A percentile compares a stretch with the other conserved stretches of the same genome.
Conservation (phyloP, 352 stramenopile species). For the Peronospora tabacina region DNA sequence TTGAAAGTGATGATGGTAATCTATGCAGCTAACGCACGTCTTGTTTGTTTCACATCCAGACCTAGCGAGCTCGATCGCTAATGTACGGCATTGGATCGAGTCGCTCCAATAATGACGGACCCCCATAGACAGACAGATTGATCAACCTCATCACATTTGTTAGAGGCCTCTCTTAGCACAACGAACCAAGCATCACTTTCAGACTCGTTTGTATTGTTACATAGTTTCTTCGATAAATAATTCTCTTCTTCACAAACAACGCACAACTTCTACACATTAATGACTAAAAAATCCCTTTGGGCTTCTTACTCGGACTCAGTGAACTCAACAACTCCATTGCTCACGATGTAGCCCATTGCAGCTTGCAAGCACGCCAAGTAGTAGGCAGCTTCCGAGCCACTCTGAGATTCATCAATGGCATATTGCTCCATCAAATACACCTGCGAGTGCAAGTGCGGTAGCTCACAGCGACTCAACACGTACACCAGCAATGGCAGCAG, state of each 20-base stretch:
- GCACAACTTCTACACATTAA: constrained; percentile 11
- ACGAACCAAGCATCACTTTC: constrained; percentile 9
- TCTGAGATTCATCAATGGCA: constrained; percentile 54
- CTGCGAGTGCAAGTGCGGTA: constrained; percentile 69
- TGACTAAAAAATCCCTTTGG: neutral
- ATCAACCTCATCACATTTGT: neutral
- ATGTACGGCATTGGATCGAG: constrained; percentile 68
- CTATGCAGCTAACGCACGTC: constrained; percentile 6
- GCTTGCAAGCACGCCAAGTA: constrained; percentile 76
- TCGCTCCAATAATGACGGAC: constrained; percentile 38
- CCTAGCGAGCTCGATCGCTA: constrained; percentile 29
- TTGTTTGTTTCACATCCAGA: constrained; percentile 13
- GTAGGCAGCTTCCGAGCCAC: constrained; percentile 73
- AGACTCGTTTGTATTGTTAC: constrained; percentile 30
- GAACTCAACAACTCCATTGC: constrained; percentile 17
- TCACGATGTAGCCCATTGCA: constrained; percentile 75
- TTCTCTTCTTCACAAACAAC: constrained; percentile 7
- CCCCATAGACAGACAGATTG: constrained; percentile 5
- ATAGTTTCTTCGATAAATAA: constrained; percentile 32
- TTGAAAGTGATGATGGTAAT: neutral
- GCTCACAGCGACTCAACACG: constrained; percentile 54
- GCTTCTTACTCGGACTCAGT: constrained; percentile 9
- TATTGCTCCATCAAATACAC: constrained; percentile 76
- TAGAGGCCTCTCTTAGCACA: neutral
- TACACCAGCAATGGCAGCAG: constrained; percentile 69